phyloP scores from a whole-genome alignment of 202 grass and related monocot species.

The Schoenoplectus triqueter region DNA sequence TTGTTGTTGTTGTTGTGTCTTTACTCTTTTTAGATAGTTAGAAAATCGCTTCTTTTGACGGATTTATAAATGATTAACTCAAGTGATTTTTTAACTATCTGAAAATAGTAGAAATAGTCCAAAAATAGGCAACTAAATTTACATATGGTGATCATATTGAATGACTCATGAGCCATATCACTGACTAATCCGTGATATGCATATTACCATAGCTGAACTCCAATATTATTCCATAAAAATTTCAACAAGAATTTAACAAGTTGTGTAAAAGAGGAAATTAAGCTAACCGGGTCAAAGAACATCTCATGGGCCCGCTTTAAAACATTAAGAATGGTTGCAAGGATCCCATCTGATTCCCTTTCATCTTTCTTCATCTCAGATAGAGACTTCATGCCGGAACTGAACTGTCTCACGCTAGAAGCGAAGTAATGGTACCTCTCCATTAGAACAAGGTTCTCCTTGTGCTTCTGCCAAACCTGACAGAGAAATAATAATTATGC shows the following conservation, averaged over 20 bases:
- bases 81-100: too few relatives aligned
- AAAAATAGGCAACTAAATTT: too few relatives aligned
- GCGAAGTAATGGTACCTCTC: constrained; percentile 95
- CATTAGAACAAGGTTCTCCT: constrained; percentile 87
- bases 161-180: too few relatives aligned
- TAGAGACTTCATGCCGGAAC: constrained; percentile 57
- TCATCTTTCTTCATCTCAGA: constrained; percentile 79
- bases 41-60: too few relatives aligned
- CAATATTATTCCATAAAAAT: not conserved
- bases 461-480: constrained; percentile 96
- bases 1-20: too few relatives aligned
- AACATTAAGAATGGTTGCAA: constrained; percentile 75
- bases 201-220: too few relatives aligned
- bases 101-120: too few relatives aligned
- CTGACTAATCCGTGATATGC: too few relatives aligned
- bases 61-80: too few relatives aligned
- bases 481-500: constrained; percentile 10
- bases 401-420: constrained; percentile 63
- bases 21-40: too few relatives aligned
- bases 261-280: not conserved
- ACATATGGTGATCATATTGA: too few relatives aligned
- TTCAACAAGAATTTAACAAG: constrained; percentile 12
- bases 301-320: constrained; percentile 63
- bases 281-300: constrained; percentile 82
- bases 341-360: constrained; percentile 75